These are phyloP conservation scores for Buddleja alternifolia DNA, from an alignment of 257 asterid genomes.

Conservation along the genomic window DNA sequence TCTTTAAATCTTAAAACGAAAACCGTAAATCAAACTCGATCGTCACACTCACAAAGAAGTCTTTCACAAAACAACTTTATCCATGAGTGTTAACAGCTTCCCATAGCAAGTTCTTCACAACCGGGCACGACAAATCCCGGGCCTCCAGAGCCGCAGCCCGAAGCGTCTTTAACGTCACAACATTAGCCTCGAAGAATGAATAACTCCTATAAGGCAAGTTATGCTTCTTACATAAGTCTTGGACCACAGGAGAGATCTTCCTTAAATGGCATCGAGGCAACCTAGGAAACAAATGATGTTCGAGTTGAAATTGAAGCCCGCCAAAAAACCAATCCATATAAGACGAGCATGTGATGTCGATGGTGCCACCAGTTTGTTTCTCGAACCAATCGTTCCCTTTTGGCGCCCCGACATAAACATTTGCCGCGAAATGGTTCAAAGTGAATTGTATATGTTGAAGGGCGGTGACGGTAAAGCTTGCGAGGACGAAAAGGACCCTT, in stretches of 20 bases:
- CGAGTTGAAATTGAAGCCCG: constrained; percentile 42
- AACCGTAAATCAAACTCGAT: neutral
- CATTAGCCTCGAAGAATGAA: constrained; percentile 39
- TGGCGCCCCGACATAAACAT: constrained; percentile 46
- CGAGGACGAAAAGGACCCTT: constrained; percentile 39
- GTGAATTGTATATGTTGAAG: constrained; percentile 50
- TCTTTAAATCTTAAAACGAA: neutral
- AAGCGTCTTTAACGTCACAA: constrained; percentile 34
- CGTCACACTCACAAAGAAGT: neutral
- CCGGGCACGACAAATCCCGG: constrained; percentile 25
- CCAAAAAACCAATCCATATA: constrained; percentile 53
- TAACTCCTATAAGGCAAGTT: constrained; percentile 39
- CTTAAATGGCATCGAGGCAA: constrained; percentile 43
- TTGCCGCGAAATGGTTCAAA: constrained; percentile 49
- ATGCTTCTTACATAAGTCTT: constrained; percentile 42
- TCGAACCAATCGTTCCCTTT: constrained; percentile 50
- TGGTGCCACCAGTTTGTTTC: constrained; percentile 49
- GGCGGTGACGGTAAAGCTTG: constrained; percentile 40
- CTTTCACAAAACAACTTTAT: constrained; percentile 14
- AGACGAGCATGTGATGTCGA: constrained; percentile 45
- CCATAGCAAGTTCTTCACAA: constrained; percentile 41
- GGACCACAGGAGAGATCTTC: constrained; percentile 37
- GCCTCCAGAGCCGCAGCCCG: constrained; percentile 42
- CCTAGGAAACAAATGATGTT: constrained; percentile 42
- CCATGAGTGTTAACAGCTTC: constrained; percentile 53